Conservation (phyloP, 192 early-diverging fungal genomes). For the Coemansia sp. region DNA sequence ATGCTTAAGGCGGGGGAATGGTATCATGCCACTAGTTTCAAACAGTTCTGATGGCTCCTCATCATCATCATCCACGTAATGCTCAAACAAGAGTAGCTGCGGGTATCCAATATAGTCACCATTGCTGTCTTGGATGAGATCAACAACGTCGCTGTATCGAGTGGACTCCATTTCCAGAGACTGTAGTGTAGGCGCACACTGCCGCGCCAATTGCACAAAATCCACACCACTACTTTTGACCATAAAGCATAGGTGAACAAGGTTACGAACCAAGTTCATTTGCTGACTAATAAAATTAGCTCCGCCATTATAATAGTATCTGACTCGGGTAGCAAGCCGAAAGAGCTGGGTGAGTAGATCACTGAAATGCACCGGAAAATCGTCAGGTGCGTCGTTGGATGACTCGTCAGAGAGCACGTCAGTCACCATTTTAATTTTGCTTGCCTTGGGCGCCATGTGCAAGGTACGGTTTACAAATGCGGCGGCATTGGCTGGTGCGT, state of each 20-base stretch:
- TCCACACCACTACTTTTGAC: background rate
- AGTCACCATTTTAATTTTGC: background rate
- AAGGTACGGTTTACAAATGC: background rate
- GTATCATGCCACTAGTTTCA: background rate
- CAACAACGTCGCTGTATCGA: too few relatives aligned
- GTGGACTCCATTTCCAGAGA: background rate
- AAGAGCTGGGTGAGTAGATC: background rate
- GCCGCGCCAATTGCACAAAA: background rate
- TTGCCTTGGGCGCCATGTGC: background rate
- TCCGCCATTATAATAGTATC: background rate
- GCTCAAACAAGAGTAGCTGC: background rate
- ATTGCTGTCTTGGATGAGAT: background rate
- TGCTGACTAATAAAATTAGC: background rate
- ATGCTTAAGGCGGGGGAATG: background rate
- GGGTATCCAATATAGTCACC: background rate
- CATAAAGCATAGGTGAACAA: background rate
- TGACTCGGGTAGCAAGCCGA: background rate
- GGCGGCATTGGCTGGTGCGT: background rate
- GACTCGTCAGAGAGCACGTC: background rate
- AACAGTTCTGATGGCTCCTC: background rate
- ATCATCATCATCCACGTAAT: too few relatives aligned
- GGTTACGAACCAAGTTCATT: background rate
- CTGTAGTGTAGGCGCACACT: background rate
- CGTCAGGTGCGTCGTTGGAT: too few relatives aligned
- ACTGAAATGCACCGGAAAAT: too few relatives aligned